Base-by-base conservation (phyloP, 2,329 filamentous ascomycete species). In the Alternaria dauci region DNA sequence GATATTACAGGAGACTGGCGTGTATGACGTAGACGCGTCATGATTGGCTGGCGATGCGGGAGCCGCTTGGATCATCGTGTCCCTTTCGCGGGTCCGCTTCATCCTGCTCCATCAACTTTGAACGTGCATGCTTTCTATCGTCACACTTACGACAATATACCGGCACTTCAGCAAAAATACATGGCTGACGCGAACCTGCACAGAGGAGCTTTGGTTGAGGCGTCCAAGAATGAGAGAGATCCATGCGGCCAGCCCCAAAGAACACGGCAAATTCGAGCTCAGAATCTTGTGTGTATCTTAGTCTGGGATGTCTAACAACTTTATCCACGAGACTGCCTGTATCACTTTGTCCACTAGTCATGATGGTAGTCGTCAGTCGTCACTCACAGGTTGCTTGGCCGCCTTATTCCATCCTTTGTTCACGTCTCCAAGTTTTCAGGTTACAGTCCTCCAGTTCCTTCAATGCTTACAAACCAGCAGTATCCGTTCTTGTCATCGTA, bases 1-100 rank as follows among this genome's bases (percentile, higher is more conserved):
- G 57, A 51, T 59, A 56, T 46, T 46, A 12, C 48, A 57, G 58
- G 58, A 48, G 11, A 12, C 28, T 7, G 30, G 16, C 20, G 16
- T n/a, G 52, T 28, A 58, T 52, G 48, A 42, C 44, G 38, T 56
- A 34, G 26, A 32, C 14, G 11, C 5, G 39, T 36, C n/a, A 2
- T 42, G 42, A 54, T 54, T 54, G 25, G 50, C 30, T 14, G 48
- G 20, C 34, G 46, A 25, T 50, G 46, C 46, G 46, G 46, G 36
- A 25, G 46, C 39, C 32, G 32, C 32, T 18, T 38, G 46, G 20
- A 42, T 14, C 25, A 42, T 7, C 39, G 20, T 20, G 39, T 42
- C 39, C 39, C 30, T 26, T 50, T 50, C 46, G 16, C 30, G 46
- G 46, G 32, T 50, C 46, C 46, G 46, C 46, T 36, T n/a, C 46